Evolutionary conservation across 176 grass and related monocot species (phyloP).

Genomic region (Secale cereale): DNA sequence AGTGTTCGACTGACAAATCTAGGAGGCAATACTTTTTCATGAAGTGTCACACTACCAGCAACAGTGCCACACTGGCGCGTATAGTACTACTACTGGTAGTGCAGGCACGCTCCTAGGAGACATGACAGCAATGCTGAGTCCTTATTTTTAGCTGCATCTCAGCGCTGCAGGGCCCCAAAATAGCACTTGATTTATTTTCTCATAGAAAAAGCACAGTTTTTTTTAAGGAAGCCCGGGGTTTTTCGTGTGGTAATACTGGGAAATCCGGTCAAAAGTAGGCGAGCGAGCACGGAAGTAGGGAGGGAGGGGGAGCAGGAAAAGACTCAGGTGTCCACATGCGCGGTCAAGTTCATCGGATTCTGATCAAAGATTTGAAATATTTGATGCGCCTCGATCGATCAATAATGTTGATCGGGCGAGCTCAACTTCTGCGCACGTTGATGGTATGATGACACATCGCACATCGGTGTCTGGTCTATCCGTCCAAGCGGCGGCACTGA

Average conservation of each 20-base stretch:
- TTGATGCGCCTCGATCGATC: neutral
- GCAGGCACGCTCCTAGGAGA: neutral
- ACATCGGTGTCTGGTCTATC: constrained; percentile 12
- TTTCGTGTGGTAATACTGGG: neutral
- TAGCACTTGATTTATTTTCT: too few species aligned
- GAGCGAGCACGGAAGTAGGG: neutral
- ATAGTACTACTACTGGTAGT: neutral
- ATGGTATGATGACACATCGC: constrained; percentile 19
- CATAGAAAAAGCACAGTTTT: neutral
- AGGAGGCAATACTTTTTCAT: neutral
- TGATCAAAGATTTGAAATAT: neutral
- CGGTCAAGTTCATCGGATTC: constrained; percentile 40
- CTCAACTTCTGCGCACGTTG: neutral
- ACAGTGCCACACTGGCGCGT: neutral
- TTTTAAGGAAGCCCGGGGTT: too few species aligned
- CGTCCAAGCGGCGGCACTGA: constrained; percentile 10
- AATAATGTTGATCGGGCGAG: constrained; percentile 23
- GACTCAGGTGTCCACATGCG: constrained; percentile 29
- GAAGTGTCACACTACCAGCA: neutral
- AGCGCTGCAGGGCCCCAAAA: neutral
- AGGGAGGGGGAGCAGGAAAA: constrained; percentile 27
- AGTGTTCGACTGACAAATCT: neutral
- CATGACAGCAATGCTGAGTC: constrained; percentile 19
- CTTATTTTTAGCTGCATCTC: neutral
- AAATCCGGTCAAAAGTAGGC: constrained; percentile 48